Percentiles rank a stretch among this genome's conserved stretches.
These are phyloP conservation scores for Trichoderma asperellum DNA, from an alignment of 2,329 filamentous ascomycete species.

Conservation along the genomic window DNA sequence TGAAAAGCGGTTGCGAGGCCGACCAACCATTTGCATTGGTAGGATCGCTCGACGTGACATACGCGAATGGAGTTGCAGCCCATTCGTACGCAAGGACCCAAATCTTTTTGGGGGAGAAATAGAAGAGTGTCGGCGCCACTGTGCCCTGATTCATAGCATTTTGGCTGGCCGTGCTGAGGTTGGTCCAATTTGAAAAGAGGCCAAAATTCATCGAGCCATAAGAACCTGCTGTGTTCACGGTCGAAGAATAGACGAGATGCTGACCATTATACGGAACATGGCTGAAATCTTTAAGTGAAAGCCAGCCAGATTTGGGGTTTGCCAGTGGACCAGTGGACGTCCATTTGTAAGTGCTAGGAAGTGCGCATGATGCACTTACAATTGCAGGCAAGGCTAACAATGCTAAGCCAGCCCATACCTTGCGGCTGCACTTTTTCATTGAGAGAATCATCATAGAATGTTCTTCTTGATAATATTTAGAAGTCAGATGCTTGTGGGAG, in stretches of 20 bases:
- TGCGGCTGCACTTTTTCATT: background rate
- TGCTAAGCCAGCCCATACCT: background rate
- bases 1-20: background rate
- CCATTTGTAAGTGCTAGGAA: conserved; percentile 1
- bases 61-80: background rate
- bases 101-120: background rate
- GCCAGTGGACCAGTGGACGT: background rate
- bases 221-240: background rate
- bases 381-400: background rate
- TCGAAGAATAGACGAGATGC: background rate
- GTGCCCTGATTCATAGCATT: background rate
- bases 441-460: background rate
- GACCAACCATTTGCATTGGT: background rate
- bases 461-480: background rate
- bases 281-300: conserved; percentile 5
- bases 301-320: background rate
- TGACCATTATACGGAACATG: background rate
- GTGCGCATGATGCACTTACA: background rate
- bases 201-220: conserved; percentile 10
- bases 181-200: background rate
- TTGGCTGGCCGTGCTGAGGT: background rate
- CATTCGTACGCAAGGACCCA: background rate
- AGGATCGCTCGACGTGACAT: background rate
- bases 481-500: background rate
- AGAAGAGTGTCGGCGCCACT: background rate